A percentile compares a stretch with the other conserved stretches of the same genome.
Conservation (phyloP, 345 rosid genomes). For the Theobroma cacao region DNA sequence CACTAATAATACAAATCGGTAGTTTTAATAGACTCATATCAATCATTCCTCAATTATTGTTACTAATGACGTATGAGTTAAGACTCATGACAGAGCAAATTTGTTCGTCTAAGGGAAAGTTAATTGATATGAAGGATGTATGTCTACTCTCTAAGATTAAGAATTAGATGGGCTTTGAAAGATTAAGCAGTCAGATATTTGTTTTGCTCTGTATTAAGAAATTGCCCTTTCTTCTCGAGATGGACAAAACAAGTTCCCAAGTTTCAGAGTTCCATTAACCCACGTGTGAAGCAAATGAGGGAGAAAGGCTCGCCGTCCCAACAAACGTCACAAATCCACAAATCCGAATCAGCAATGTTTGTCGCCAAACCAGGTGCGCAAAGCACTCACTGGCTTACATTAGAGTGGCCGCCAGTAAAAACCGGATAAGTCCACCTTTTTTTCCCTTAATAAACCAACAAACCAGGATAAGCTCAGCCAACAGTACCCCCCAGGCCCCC, state of each 20-base stretch:
- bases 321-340: background rate
- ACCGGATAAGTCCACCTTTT: slow-evolving; percentile 36
- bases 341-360: background rate
- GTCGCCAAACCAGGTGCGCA: slow-evolving; percentile 19
- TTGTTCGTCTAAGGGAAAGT: too few species aligned
- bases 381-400: slow-evolving; percentile 18
- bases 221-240: background rate
- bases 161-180: too few species aligned
- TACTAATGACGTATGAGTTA: too few species aligned
- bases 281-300: background rate
- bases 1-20: too few species aligned
- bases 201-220: too few species aligned
- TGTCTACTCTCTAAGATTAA: too few species aligned
- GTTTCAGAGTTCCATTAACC: background rate
- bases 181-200: too few species aligned
- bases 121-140: too few species aligned
- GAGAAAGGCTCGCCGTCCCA: background rate
- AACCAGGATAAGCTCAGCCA: slow-evolving; percentile 33
- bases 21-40: too few species aligned
- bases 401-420: slow-evolving; percentile 39
- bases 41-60: too few species aligned
- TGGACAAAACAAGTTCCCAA: background rate
- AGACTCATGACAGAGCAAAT: background rate
- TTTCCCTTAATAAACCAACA: background rate
- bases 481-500: background rate